Percentiles rank a stretch among this genome's conserved stretches.
phyloP scores from a whole-genome alignment of 148 eudicot genomes.

The Silene conica region DNA sequence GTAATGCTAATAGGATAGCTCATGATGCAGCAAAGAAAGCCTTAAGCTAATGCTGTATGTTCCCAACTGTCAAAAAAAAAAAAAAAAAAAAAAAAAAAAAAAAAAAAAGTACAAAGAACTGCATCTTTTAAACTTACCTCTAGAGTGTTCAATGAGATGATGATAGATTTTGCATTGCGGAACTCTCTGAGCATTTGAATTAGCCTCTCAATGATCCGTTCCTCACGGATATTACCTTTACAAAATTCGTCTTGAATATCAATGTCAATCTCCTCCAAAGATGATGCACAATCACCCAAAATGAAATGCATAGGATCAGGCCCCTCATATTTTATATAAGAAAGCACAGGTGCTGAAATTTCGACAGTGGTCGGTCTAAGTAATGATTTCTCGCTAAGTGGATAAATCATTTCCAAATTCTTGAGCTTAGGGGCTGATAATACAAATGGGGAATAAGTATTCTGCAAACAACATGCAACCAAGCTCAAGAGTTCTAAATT shows the following conservation, averaged over 20 bases:
- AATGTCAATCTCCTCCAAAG: background rate
- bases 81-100: no score
- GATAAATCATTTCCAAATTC: background rate
- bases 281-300: background rate
- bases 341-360: conserved; percentile 6
- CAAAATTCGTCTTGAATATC: background rate
- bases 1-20: no score
- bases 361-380: background rate
- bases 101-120: no score
- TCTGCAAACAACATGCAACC: background rate
- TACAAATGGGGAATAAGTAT: background rate
- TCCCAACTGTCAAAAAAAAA: no score
- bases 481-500: no score
- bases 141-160: background rate
- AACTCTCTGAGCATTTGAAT: background rate
- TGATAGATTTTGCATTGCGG: conserved; percentile 3
- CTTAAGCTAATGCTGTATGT: no score
- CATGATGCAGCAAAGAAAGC: no score
- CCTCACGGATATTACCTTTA: background rate
- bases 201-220: background rate
- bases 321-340: conserved; percentile 3
- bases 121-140: background rate
- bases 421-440: conserved; percentile 2
- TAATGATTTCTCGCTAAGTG: background rate
- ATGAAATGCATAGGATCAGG: background rate